Percentiles rank a stretch among this genome's conserved stretches.
Conservation (phyloP, 1,139 yeast species). For the Candida freyschussii region DNA sequence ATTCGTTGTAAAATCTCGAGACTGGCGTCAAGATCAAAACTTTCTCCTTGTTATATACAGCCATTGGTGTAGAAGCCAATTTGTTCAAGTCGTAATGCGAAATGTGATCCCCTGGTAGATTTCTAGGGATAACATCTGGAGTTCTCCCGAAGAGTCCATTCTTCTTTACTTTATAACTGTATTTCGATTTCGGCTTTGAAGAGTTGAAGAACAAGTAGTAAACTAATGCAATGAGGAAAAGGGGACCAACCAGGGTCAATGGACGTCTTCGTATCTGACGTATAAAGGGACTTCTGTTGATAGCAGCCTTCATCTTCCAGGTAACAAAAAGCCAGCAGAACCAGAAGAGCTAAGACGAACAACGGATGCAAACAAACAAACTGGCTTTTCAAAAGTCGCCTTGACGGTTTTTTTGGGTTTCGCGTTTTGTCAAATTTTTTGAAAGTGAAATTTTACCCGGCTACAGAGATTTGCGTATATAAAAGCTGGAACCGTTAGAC, state of each 20-base stretch:
- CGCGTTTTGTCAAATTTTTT: too few species aligned
- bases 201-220: constrained; percentile 40
- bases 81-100: constrained; percentile 80
- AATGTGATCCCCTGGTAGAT: constrained; percentile 72
- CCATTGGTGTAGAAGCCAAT: constrained; percentile 62
- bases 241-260: constrained; percentile 41
- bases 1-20: constrained; percentile 75
- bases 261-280: constrained; percentile 63
- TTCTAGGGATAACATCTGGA: constrained; percentile 47
- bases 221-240: constrained; percentile 38
- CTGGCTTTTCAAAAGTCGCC: too few species aligned
- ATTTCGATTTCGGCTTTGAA: constrained; percentile 23
- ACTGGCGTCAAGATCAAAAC: constrained; percentile 84
- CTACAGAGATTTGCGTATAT: too few species aligned
- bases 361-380: too few species aligned
- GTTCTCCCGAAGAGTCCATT: constrained; percentile 24
- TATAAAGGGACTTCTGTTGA: constrained; percentile 33
- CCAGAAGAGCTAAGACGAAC: background rate
- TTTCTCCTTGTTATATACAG: constrained; percentile 71
- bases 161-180: constrained; percentile 25
- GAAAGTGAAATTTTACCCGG: too few species aligned
- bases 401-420: too few species aligned
- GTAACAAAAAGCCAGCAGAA: background rate
- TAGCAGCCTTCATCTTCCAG: constrained; percentile 23
- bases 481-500: too few species aligned